Evolutionary conservation across 2,329 filamentous ascomycete genomes (phyloP).

Genomic region (Hymenotorrendiella dingleyae): DNA sequence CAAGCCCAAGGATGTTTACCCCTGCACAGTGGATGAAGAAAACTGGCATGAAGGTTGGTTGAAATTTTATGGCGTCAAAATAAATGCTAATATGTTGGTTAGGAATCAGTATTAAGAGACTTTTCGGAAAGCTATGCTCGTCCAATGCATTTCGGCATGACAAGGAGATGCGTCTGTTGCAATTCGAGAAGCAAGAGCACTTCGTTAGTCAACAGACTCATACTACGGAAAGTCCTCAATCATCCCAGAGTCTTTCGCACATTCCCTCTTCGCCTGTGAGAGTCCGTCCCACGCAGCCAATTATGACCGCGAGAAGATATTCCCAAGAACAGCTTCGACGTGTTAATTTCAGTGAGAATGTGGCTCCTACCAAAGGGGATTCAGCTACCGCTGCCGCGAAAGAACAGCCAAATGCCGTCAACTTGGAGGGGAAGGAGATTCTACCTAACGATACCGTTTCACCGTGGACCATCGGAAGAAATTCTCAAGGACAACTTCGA

Average conservation of each 20-base stretch:
- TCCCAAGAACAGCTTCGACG: no score
- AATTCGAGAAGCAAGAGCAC: neutral
- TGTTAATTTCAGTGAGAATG: no score
- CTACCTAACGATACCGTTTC: no score
- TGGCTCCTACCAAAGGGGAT: no score
- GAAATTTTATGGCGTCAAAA: neutral
- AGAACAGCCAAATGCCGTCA: no score
- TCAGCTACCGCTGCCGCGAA: no score
- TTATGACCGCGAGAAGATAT: no score
- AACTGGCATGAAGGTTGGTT: constrained; percentile 52
- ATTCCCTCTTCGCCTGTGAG: no score
- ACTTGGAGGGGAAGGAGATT: no score
- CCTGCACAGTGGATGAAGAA: constrained; percentile 65
- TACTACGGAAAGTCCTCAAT: constrained; percentile 6
- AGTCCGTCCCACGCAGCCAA: no score
- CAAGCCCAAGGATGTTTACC: constrained; percentile 69
- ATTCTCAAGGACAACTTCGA: no score
- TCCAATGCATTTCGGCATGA: constrained; percentile 60
- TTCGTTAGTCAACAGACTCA: constrained; percentile 11
- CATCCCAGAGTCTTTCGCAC: constrained; percentile 1
- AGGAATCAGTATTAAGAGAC: constrained; percentile 54
- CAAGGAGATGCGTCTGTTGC: constrained; percentile 43
- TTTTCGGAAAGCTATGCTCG: constrained; percentile 69
- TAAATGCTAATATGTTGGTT: neutral
- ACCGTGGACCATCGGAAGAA: no score